Conservation (phyloP, 257 asterid species). For the Ilex aquifolium region DNA sequence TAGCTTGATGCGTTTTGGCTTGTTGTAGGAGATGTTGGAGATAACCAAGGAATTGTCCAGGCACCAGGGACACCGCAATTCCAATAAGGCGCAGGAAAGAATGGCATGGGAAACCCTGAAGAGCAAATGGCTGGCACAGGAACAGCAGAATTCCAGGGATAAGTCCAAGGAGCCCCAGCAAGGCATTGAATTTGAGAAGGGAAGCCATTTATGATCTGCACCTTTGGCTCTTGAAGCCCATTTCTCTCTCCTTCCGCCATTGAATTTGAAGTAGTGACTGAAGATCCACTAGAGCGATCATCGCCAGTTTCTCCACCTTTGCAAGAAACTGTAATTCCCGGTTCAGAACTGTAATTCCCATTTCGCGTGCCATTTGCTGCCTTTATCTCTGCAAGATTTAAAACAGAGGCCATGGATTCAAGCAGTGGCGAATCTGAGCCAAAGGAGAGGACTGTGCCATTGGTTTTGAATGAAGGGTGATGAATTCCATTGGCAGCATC, state of each 20-base stretch:
- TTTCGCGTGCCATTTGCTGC: constrained; percentile 21
- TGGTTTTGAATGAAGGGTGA: constrained; percentile 35
- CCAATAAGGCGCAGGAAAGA: constrained; percentile 31
- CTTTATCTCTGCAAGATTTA: constrained; percentile 38
- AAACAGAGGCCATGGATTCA: constrained; percentile 51
- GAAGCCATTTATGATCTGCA: constrained; percentile 36
- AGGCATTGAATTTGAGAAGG: constrained; percentile 51
- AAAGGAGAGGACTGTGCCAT: constrained; percentile 65
- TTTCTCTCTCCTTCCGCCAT: constrained; percentile 20
- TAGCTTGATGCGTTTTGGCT: constrained; percentile 23
- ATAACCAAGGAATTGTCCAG: constrained; percentile 57
- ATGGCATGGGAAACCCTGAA: constrained; percentile 47
- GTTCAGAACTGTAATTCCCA: constrained; percentile 23
- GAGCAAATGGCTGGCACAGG: constrained; percentile 53
- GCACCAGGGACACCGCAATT: constrained; percentile 32
- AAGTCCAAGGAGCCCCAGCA: constrained; percentile 62
- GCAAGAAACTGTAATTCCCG: constrained; percentile 19
- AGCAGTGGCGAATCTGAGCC: constrained; percentile 40
- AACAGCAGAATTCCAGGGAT: constrained; percentile 43
- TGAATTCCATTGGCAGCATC: constrained; percentile 42
- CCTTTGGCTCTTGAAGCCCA: constrained; percentile 27
- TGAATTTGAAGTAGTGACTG: constrained; percentile 27
- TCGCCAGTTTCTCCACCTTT: constrained; percentile 34
- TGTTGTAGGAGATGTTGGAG: constrained; percentile 29
- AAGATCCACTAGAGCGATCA: constrained; percentile 40